A percentile compares a stretch with the other conserved stretches of the same genome.
These are phyloP conservation scores for Exsudoporus frostii DNA, from an alignment of 768 basidiomycete genomes.

Conservation along the genomic window DNA sequence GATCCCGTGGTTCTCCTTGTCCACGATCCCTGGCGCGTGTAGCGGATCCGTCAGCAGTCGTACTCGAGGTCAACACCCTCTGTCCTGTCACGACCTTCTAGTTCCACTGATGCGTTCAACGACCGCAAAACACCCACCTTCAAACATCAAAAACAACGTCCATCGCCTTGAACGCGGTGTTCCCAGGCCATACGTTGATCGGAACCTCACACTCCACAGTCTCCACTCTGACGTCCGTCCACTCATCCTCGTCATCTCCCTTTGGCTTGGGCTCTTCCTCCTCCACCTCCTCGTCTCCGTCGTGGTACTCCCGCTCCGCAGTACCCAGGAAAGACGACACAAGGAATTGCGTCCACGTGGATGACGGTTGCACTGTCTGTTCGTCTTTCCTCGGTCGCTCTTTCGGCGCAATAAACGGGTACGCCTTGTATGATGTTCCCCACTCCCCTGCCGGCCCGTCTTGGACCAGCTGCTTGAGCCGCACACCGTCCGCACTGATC, in stretches of 20 bases:
- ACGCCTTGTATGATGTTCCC: conserved; percentile 66
- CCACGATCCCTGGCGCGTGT: too few relatives aligned
- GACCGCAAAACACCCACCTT: not conserved
- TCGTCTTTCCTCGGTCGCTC: conserved; percentile 37
- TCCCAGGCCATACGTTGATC: conserved; percentile 83
- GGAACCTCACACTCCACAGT: conserved; percentile 95
- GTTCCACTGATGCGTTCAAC: not conserved
- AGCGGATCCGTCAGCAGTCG: too few relatives aligned
- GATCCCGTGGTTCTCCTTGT: not conserved
- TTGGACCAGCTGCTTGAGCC: conserved; percentile 49
- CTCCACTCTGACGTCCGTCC: conserved; percentile 70
- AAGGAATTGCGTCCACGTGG: conserved; percentile 41
- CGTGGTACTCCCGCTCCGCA: conserved; percentile 52
- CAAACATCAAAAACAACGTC: conserved; percentile 78
- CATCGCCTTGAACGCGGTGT: conserved; percentile 78
- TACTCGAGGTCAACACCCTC: too few relatives aligned
- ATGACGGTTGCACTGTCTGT: not conserved
- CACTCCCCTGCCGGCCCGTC: conserved; percentile 67
- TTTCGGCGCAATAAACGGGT: conserved; percentile 54
- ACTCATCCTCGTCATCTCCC: conserved; percentile 56
- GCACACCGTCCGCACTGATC: conserved; percentile 47
- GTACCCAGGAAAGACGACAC: conserved; percentile 38
- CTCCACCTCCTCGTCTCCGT: conserved; percentile 42
- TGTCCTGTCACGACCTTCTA: not conserved
- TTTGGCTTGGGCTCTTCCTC: conserved; percentile 36